Base-by-base conservation (phyloP, 352 stramenopile species). In the Globisporangium alternatum region DNA sequence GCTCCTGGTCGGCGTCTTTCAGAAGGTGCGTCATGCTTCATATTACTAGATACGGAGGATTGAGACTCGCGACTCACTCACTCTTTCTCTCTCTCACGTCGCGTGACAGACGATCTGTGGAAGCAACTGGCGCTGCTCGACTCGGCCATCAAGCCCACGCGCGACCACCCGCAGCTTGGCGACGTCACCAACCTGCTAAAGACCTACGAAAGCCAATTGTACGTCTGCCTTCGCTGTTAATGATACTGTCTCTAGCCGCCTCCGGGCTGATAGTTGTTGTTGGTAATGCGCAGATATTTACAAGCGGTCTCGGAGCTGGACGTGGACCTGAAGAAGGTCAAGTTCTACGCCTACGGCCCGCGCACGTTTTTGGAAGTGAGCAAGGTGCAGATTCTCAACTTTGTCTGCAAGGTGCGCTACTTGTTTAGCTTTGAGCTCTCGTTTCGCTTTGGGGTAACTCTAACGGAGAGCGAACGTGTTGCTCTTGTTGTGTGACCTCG, bases 321-420 rank as follows among this genome's bases (percentile, higher is more conserved):
- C 68, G 57, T 60, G 10, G 86, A 95, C 45, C 52, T 83, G 37
- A 93, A 95, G 64, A 91, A 91, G 58, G 71, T 91, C 61, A 87
- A 85, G 62, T 85, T 88, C 55, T 92, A 83, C 51, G 67, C 71
- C 44, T 95, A 90, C 62, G 86, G 84, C 5, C 61, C 83, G 13
- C 79, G 86, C 5, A 79, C 86, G 41, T 65, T 83, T 28, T 67
- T 89, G 41, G 86, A 95, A 79, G 80, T 95, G n/a, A 76, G 84
- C 71, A 93, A 95, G 60, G 70, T 88, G 37, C 83, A 92, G 68
- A 93, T 95, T 64, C 75, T 95, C 44, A 91, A 91, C 64, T 95
- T 95, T 56, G 82, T 95, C 15, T 93, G 86, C 83, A 93, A 93
- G 79, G 83, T 95, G 67, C 54, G 56, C 8, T 33, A 28, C 25